Conservation (phyloP, 768 basidiomycete species). For the Dictyophora rubrovolvata region DNA sequence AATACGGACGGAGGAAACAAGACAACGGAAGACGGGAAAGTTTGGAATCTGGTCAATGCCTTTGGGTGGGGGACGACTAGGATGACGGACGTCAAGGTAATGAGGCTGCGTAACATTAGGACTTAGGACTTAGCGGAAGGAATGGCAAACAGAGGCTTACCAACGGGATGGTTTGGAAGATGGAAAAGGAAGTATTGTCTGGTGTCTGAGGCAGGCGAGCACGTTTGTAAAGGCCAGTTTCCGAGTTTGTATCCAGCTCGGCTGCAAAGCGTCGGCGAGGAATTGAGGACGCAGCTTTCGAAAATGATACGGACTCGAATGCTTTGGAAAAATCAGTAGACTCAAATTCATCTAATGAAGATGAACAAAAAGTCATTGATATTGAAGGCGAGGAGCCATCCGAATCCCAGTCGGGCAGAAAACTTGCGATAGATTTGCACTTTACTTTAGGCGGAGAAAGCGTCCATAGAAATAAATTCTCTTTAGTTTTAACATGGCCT, state of each 20-base stretch:
- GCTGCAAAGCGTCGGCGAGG: neutral
- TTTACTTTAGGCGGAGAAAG: neutral
- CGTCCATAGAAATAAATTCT: neutral
- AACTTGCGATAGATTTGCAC: neutral
- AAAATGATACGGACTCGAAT: neutral
- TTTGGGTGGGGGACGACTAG: neutral
- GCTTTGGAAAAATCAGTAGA: neutral
- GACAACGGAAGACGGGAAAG: neutral
- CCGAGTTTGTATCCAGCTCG: conserved; percentile 1
- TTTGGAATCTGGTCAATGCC: conserved; percentile 3
- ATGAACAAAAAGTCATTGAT: neutral
- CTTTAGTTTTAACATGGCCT: neutral
- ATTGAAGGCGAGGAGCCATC: neutral
- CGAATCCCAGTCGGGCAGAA: neutral
- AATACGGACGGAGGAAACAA: neutral
- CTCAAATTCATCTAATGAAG: conserved; percentile 2
- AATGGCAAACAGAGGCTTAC: neutral
- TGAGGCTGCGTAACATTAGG: neutral
- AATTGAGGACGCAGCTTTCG: neutral
- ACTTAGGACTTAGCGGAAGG: neutral
- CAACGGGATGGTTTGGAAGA: neutral
- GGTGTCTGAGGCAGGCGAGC: neutral
- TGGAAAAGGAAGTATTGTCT: neutral
- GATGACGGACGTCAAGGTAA: conserved; percentile 3
- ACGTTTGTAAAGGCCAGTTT: neutral